Conservation (phyloP, 2,329 filamentous ascomycete species). For the Madurella fahalii region DNA sequence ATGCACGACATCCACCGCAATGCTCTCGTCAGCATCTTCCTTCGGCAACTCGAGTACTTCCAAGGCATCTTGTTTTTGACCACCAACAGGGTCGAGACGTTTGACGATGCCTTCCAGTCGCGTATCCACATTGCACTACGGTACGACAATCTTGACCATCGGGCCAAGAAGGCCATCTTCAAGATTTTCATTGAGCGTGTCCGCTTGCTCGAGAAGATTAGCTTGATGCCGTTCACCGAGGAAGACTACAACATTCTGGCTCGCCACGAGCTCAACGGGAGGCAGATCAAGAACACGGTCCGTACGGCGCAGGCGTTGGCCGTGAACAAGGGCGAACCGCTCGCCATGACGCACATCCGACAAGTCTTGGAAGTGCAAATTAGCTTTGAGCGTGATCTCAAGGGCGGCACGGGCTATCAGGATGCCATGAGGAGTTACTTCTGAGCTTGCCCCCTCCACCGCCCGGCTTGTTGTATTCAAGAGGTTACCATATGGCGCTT, state of each 20-base stretch:
- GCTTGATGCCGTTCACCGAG: constrained; percentile 59
- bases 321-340: constrained; percentile 64
- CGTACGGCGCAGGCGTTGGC: constrained; percentile 79
- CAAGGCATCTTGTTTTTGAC: constrained; percentile 88
- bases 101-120: constrained; percentile 86
- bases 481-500: neutral
- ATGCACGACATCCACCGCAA: constrained; percentile 83
- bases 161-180: constrained; percentile 77
- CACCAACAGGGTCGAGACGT: constrained; percentile 82
- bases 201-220: constrained; percentile 57
- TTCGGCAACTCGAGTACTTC: constrained; percentile 85
- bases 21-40: constrained; percentile 79
- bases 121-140: constrained; percentile 81
- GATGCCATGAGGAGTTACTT: constrained; percentile 83
- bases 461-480: neutral
- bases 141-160: constrained; percentile 68
- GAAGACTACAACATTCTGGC: constrained; percentile 64
- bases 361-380: constrained; percentile 80
- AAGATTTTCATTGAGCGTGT: constrained; percentile 77
- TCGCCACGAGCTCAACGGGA: constrained; percentile 58
- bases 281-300: constrained; percentile 84
- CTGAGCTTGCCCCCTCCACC: constrained; percentile 25
- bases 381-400: constrained; percentile 78
- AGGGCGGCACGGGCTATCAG: constrained; percentile 72
- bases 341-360: constrained; percentile 75